A percentile compares a stretch with the other conserved stretches of the same genome.
phyloP scores from a whole-genome alignment of 192 early-diverging fungal genomes.

The Backusella mclennaniae region DNA sequence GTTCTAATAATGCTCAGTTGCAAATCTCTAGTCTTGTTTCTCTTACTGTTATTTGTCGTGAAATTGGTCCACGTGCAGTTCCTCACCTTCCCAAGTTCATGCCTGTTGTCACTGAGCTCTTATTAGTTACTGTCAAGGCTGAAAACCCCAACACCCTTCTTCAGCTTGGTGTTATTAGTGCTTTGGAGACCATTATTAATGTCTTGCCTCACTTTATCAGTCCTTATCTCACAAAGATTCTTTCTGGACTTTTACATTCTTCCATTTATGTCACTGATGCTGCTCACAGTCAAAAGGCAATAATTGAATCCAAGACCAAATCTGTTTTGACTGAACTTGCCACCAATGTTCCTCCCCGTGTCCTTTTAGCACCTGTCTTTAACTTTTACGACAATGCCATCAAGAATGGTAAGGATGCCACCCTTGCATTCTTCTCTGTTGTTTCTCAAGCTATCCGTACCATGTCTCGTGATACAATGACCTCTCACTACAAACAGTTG shows the following conservation, averaged over 20 bases:
- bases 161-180: slow-evolving; percentile 52
- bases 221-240: slow-evolving; percentile 62
- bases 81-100: slow-evolving; percentile 84
- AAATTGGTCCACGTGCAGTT: slow-evolving; percentile 75
- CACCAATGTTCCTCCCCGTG: slow-evolving; percentile 57
- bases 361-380: slow-evolving; percentile 62
- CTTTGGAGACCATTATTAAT: slow-evolving; percentile 57
- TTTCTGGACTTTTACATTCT: slow-evolving; percentile 55
- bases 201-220: slow-evolving; percentile 75
- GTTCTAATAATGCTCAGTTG: slow-evolving; percentile 45
- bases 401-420: slow-evolving; percentile 52
- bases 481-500: slow-evolving; percentile 73
- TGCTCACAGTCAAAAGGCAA: slow-evolving; percentile 38
- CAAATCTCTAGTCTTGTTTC: slow-evolving; percentile 57
- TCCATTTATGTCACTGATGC: slow-evolving; percentile 36
- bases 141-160: slow-evolving; percentile 46
- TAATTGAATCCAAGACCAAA: slow-evolving; percentile 39
- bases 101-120: slow-evolving; percentile 66
- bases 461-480: slow-evolving; percentile 63
- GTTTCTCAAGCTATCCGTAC: slow-evolving; percentile 61
- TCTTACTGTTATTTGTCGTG: slow-evolving; percentile 55
- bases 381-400: slow-evolving; percentile 45
- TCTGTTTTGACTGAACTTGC: slow-evolving; percentile 52
- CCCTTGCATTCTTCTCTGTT: slow-evolving; percentile 67
- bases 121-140: slow-evolving; percentile 43